phyloP scores from a whole-genome alignment of 148 eudicot genomes.

The Gaultheria prostrata region DNA sequence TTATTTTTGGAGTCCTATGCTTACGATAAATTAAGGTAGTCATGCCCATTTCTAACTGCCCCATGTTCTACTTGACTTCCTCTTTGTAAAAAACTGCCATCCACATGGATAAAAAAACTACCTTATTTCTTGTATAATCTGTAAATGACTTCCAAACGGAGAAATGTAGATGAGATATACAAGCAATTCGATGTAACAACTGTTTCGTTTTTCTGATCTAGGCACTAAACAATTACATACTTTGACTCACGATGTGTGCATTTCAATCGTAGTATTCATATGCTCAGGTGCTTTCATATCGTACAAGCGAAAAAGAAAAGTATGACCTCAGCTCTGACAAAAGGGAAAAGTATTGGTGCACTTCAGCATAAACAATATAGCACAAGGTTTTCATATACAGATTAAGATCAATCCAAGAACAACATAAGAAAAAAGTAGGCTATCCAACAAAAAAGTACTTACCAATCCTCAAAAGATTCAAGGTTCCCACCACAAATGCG shows the following conservation, averaged over 20 bases:
- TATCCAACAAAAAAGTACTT: not conserved
- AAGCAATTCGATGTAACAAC: not conserved
- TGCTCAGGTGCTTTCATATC: too few species aligned
- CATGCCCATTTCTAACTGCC: not conserved
- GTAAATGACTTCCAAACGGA: not conserved
- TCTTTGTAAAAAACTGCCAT: not conserved
- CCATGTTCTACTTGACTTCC: not conserved
- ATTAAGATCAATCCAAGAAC: not conserved
- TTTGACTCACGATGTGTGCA: not conserved
- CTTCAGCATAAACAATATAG: not conserved
- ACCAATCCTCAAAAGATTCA: not conserved
- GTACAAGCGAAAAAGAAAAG: too few species aligned
- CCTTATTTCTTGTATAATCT: not conserved
- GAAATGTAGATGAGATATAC: not conserved
- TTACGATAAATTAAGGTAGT: not conserved
- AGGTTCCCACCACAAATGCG: slow-evolving; percentile 80
- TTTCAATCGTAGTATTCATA: too few species aligned
- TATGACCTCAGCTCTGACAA: too few species aligned
- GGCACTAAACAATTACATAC: not conserved
- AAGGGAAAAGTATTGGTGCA: not conserved
- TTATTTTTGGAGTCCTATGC: not conserved
- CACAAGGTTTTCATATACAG: not conserved
- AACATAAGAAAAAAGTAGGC: not conserved
- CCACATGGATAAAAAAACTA: not conserved
- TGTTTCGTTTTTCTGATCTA: not conserved